Evolutionary conservation across 2,329 filamentous ascomycete genomes (phyloP).

Genomic region (Lecanoromycetidae sp.): DNA sequence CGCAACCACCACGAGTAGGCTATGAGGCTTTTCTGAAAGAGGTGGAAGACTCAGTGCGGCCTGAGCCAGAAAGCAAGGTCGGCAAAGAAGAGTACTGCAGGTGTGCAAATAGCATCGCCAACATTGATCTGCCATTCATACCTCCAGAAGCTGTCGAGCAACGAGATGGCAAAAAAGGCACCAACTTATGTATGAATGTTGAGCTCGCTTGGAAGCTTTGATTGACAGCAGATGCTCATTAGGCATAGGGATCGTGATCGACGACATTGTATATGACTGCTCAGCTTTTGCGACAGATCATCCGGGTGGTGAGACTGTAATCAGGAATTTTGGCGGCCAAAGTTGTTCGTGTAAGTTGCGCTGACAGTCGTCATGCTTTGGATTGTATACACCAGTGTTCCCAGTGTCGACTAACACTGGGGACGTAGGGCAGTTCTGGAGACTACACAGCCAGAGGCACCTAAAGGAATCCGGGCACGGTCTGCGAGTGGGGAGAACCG

Average conservation of each 20-base stretch:
- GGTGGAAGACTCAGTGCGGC: slow-evolving; percentile 13
- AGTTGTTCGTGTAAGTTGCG: too few relatives aligned
- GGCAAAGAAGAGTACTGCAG: slow-evolving; percentile 3
- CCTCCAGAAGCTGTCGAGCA: slow-evolving; percentile 7
- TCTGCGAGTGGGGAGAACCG: not conserved
- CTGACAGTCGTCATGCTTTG: too few relatives aligned
- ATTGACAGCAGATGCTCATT: not conserved
- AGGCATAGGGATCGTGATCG: slow-evolving; percentile 23
- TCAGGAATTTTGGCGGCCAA: not conserved
- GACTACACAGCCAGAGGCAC: not conserved
- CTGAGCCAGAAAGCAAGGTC: not conserved
- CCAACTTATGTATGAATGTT: not conserved
- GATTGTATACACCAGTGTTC: too few relatives aligned
- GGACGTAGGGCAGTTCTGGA: slow-evolving; percentile 5
- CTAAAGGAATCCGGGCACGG: not conserved
- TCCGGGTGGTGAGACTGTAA: slow-evolving; percentile 18
- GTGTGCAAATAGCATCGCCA: slow-evolving; percentile 4
- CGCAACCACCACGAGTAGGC: not conserved
- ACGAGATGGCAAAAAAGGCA: not conserved
- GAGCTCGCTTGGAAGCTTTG: too few relatives aligned
- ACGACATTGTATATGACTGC: slow-evolving; percentile 25
- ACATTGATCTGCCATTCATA: slow-evolving; percentile 19
- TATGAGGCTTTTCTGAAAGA: slow-evolving; percentile 10
- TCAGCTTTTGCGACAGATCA: slow-evolving; percentile 22
- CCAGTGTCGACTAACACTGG: too few relatives aligned